Percentiles rank a stretch among this genome's conserved stretches.
Evolutionary conservation across 2,329 filamentous ascomycete species (phyloP).

Genomic region (Phialophora tarda): DNA sequence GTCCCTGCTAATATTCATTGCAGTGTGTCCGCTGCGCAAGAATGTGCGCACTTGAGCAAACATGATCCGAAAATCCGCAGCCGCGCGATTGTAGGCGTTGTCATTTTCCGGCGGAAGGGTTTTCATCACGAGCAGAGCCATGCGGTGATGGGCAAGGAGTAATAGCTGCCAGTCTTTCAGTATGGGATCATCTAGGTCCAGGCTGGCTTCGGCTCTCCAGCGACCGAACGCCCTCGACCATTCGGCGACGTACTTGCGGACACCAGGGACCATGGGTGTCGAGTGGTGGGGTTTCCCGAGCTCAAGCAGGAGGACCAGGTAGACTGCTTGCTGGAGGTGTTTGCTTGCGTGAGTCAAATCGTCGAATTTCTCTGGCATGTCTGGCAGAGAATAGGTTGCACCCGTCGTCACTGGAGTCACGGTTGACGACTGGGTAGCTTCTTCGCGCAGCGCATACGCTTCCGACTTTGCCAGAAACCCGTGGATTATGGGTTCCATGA

Average conservation of each 20-base stretch:
- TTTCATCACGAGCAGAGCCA: constrained; percentile 29
- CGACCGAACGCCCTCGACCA: constrained; percentile 29
- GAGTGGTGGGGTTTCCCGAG: constrained; percentile 25
- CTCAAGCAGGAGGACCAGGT: constrained; percentile 29
- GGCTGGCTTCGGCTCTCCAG: constrained; percentile 23
- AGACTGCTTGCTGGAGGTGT: constrained; percentile 27
- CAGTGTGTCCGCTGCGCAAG: constrained; percentile 25
- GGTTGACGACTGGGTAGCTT: neutral
- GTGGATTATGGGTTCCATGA: constrained; percentile 29
- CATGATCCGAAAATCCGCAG: constrained; percentile 34
- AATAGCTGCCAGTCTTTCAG: constrained; percentile 33
- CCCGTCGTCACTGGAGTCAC: constrained; percentile 2
- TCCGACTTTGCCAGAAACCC: constrained; percentile 30
- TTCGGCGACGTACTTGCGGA: constrained; percentile 32
- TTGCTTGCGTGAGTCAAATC: constrained; percentile 28
- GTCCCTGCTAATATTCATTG: constrained; percentile 18
- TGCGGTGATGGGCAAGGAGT: constrained; percentile 30
- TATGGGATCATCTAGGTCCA: constrained; percentile 24
- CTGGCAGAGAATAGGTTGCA: constrained; percentile 24
- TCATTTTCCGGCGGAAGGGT: constrained; percentile 31
- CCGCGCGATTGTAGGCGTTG: constrained; percentile 22
- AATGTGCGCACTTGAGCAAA: constrained; percentile 32
- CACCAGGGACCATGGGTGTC: constrained; percentile 22
- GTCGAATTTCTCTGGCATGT: constrained; percentile 30
- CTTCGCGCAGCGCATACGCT: constrained; percentile 25